phyloP scores from a whole-genome alignment of 768 basidiomycete genomes.

The Tephrocybe sp. region DNA sequence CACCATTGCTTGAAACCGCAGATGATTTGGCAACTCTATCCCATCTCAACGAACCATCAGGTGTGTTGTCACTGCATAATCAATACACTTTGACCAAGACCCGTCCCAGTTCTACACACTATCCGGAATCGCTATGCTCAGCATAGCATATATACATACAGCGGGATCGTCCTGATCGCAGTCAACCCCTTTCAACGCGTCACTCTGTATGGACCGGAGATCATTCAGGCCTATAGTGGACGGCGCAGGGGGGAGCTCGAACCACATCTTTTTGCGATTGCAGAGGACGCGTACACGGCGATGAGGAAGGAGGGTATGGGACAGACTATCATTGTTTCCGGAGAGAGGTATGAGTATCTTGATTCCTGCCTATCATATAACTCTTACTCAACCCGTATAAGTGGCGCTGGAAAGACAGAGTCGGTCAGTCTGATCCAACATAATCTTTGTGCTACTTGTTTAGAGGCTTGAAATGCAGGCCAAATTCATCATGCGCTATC shows the following conservation, averaged over 20 bases:
- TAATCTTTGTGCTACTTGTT: conserved; percentile 2
- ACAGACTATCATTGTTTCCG: conserved; percentile 98
- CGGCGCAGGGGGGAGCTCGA: conserved; percentile 91
- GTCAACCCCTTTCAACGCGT: conserved; percentile 99
- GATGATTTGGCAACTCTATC: conserved; percentile 98
- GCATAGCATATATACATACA: conserved; percentile 98
- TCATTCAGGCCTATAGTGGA: conserved; percentile 95
- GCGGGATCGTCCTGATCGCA: conserved; percentile 97
- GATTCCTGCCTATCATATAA: conserved; percentile 4
- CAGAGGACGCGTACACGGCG: conserved; percentile 97
- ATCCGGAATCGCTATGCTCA: conserved; percentile 96
- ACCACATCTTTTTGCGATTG: conserved; percentile 97
- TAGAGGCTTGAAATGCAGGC: conserved; percentile 46
- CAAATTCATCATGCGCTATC: conserved; percentile 98
- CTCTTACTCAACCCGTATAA: conserved; percentile 31
- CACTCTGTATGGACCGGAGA: conserved; percentile 93
- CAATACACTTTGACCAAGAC: conserved; percentile 3
- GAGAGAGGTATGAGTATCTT: conserved; percentile 85
- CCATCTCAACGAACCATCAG: conserved; percentile 96
- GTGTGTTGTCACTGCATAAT: conserved; percentile 39
- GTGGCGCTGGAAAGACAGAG: conserved; percentile 99
- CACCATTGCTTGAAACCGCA: conserved; percentile 91
- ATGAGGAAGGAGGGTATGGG: conserved; percentile 94
- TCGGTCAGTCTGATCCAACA: conserved; percentile 50
- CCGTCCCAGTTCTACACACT: conserved; percentile 79